Evolutionary conservation across 805 yeast species (phyloP).

Genomic region (Clavispora carvajalis): DNA sequence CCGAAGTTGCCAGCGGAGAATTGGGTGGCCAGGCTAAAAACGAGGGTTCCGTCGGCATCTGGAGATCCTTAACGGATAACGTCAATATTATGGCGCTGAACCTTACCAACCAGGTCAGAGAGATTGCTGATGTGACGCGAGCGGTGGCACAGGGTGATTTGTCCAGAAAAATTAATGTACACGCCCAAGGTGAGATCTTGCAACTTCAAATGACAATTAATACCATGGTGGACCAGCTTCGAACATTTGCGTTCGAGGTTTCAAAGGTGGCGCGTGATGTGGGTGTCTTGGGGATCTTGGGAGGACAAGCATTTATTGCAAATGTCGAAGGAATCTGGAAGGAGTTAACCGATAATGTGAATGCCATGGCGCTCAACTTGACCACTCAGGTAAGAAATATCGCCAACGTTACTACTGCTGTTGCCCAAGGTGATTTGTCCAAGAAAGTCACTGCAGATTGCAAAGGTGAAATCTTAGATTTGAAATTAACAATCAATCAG

Average conservation of each 20-base stretch:
- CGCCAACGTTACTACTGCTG: constrained; percentile 85
- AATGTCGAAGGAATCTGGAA: constrained; percentile 87
- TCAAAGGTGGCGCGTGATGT: constrained; percentile 85
- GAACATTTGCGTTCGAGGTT: constrained; percentile 81
- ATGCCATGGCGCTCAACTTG: constrained; percentile 84
- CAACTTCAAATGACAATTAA: constrained; percentile 83
- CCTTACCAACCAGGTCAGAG: constrained; percentile 65
- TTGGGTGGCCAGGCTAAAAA: constrained; percentile 85
- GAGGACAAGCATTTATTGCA: constrained; percentile 80
- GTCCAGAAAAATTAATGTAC: constrained; percentile 77
- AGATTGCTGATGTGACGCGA: constrained; percentile 82
- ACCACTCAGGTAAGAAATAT: constrained; percentile 86
- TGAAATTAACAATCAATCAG: constrained; percentile 44
- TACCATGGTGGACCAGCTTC: constrained; percentile 81
- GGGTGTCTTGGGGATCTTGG: constrained; percentile 83
- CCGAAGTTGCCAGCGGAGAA: constrained; percentile 87
- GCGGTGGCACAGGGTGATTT: constrained; percentile 87
- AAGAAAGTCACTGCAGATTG: constrained; percentile 84
- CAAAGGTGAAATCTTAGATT: constrained; percentile 44
- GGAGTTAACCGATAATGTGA: constrained; percentile 79
- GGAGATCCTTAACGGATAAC: constrained; percentile 80
- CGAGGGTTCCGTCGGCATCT: constrained; percentile 80
- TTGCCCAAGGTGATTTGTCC: constrained; percentile 75
- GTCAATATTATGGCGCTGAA: constrained; percentile 87
- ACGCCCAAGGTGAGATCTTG: constrained; percentile 86